Conservation (phyloP, 2,329 filamentous ascomycete genomes). For the Botryotinia narcissicola region DNA sequence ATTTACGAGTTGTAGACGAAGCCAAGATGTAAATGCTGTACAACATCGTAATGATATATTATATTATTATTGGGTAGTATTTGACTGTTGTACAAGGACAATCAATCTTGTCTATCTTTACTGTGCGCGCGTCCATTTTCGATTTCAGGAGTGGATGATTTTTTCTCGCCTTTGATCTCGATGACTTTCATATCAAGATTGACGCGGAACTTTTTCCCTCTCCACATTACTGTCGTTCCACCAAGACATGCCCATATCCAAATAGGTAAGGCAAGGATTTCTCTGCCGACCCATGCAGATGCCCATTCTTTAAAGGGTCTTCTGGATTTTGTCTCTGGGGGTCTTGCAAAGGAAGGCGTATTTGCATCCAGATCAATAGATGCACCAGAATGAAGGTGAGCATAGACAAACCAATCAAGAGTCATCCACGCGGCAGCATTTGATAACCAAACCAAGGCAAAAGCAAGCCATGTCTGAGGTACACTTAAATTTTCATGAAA, state of each 20-base stretch:
- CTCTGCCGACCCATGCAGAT: conserved; percentile 78
- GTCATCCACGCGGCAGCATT: conserved; percentile 69
- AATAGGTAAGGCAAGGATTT: conserved; percentile 78
- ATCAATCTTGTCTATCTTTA: conserved; percentile 35
- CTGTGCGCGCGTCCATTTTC: conserved; percentile 28
- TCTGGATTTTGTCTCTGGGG: conserved; percentile 53
- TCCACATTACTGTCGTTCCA: conserved; percentile 85
- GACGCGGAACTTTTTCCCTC: conserved; percentile 78
- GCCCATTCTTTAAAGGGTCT: conserved; percentile 70
- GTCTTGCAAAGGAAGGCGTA: conserved; percentile 71
- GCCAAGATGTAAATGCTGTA: not conserved
- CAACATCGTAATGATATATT: not conserved
- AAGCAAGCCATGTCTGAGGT: conserved; percentile 65
- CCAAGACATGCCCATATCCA: conserved; percentile 88
- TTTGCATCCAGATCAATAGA: conserved; percentile 69
- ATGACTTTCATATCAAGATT: conserved; percentile 80
- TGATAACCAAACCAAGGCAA: conserved; percentile 62
- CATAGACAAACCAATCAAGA: conserved; percentile 72
- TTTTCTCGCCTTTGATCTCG: conserved; percentile 40
- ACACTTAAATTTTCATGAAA: conserved; percentile 53
- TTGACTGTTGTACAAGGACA: not conserved
- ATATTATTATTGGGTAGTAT: conserved; percentile 1
- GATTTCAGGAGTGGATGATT: conserved; percentile 20
- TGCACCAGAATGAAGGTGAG: conserved; percentile 68
- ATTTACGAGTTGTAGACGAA: not conserved